Evolutionary conservation across 2,329 filamentous ascomycete species (phyloP), one percentile per base, ranked within the genome.

Genomic region (Diaporthe batatas): DNA sequence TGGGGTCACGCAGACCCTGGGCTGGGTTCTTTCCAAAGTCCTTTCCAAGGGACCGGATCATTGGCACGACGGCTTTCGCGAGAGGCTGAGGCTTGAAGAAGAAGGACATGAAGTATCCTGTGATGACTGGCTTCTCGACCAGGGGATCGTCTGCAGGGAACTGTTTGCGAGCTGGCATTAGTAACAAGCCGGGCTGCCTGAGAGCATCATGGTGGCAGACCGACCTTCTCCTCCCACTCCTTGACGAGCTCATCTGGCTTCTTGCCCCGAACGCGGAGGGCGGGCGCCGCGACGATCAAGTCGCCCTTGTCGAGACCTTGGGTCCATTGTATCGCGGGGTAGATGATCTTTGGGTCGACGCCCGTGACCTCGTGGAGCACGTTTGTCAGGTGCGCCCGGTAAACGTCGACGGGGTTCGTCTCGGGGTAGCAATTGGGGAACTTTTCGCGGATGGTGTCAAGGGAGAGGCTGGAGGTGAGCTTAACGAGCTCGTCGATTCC

Each of bases 231-330:
- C 47, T 85, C 84, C 89, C 90, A 92, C 79, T 93, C 88, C 75
- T 84, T 81, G 16, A 88, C 91, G 68, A 93, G 83, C 76, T 89
- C 89, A 74, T 86, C 84, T 14, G 91, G 90, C 80, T 93, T 93
- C 81, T 87, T 87, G 75, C 91, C 91, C 83, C 93, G 96, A 78
- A 96, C 83, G 75, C 94, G 88, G 75, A 97, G 87, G n/a, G 94
- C 93, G 21, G 94, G 93, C 11, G 94, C 90, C 11, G 94, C 91
- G 59, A 97, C 83, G 69, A 93, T 89, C 77, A 97, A 84, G 82
- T 97, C 94, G 62, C 94, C 94, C 85, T 95, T 94, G 76, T 96
- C 94, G 29, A 95, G 86, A 49, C 91, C 90, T 75, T 90, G 86
- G 6, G 94, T 96, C 93, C 93, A 96, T 84, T 93, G 89, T 54